These are phyloP conservation scores for Biscutella auriculata DNA, from an alignment of 441 rosid species.

Conservation along the genomic window DNA sequence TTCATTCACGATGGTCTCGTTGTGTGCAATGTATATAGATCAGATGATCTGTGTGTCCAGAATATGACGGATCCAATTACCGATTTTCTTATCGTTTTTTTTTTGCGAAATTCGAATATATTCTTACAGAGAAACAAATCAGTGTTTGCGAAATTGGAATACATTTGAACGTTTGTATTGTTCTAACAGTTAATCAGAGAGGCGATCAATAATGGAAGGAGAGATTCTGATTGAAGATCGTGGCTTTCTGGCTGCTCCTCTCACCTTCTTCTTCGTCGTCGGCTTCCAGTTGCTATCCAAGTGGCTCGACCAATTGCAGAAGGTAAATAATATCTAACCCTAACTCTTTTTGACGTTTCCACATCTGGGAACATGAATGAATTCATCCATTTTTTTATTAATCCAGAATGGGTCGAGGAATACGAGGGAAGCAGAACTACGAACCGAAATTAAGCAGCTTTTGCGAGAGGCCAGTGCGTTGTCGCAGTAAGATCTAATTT, in stretches of 20 bases:
- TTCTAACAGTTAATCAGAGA: too few relatives aligned
- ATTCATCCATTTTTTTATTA: not conserved
- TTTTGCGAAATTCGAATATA: not conserved
- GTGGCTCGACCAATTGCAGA: constrained; percentile 24
- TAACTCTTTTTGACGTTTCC: not conserved
- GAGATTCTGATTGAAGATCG: constrained; percentile 28
- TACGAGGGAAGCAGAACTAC: constrained; percentile 38
- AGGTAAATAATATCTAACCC: not conserved
- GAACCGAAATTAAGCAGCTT: constrained; percentile 58
- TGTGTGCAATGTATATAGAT: not conserved
- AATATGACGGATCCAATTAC: not conserved
- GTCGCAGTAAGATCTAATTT: too few relatives aligned
- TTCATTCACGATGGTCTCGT: not conserved
- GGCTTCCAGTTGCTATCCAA: constrained; percentile 38
- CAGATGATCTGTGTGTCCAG: not conserved
- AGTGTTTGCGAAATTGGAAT: too few relatives aligned
- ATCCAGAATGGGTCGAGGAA: constrained; percentile 46
- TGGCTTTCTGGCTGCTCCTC: constrained; percentile 46
- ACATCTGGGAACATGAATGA: not conserved
- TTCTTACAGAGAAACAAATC: not conserved
- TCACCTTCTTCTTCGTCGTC: constrained; percentile 47
- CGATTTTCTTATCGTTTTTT: not conserved
- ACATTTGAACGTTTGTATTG: too few relatives aligned
- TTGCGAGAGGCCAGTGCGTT: constrained; percentile 60
- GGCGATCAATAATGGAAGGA: constrained; percentile 28